Evolutionary conservation across 1,284 basidiomycete genomes (phyloP).

Genomic region (Apiotrichum mycotoxinovorans): DNA sequence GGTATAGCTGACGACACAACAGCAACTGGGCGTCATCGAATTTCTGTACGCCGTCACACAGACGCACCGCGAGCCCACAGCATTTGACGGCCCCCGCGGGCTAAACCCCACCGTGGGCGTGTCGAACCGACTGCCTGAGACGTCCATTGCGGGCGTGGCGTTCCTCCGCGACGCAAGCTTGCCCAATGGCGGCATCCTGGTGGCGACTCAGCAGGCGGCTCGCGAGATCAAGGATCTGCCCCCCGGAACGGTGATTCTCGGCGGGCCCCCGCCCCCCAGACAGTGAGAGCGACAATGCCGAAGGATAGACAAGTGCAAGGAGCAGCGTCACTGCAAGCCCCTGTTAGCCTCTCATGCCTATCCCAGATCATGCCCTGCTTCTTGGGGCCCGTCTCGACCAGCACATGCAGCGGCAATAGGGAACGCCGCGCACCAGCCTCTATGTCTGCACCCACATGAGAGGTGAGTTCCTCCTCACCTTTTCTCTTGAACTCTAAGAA

Average conservation of each 20-base stretch:
- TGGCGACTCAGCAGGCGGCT: slow-evolving; percentile 31
- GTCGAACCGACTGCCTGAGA: slow-evolving; percentile 29
- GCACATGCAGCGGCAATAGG: too few relatives aligned
- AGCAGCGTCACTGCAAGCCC: too few relatives aligned
- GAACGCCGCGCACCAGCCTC: too few relatives aligned
- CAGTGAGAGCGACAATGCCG: too few relatives aligned
- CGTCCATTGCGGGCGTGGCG: slow-evolving; percentile 25
- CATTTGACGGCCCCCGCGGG: slow-evolving; percentile 22
- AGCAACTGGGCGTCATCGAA: slow-evolving; percentile 21
- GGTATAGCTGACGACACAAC: slow-evolving; percentile 5
- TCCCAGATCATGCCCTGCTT: too few relatives aligned
- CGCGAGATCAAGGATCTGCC: slow-evolving; percentile 33
- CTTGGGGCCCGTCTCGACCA: too few relatives aligned
- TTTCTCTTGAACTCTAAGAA: too few relatives aligned
- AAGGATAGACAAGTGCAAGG: too few relatives aligned
- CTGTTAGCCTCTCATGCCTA: too few relatives aligned
- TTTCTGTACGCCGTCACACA: slow-evolving; percentile 20
- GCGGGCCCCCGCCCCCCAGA: slow-evolving; percentile 6
- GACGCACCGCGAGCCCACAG: slow-evolving; percentile 5
- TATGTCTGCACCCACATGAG: too few relatives aligned
- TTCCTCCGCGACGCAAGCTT: slow-evolving; percentile 26
- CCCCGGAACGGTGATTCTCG: slow-evolving; percentile 29
- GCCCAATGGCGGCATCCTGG: slow-evolving; percentile 27
- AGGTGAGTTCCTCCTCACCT: too few relatives aligned
- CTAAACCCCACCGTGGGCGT: slow-evolving; percentile 32